These are phyloP conservation scores for Phialocephala subalpina DNA, from an alignment of 2,329 filamentous ascomycete genomes.

Conservation along the genomic window DNA sequence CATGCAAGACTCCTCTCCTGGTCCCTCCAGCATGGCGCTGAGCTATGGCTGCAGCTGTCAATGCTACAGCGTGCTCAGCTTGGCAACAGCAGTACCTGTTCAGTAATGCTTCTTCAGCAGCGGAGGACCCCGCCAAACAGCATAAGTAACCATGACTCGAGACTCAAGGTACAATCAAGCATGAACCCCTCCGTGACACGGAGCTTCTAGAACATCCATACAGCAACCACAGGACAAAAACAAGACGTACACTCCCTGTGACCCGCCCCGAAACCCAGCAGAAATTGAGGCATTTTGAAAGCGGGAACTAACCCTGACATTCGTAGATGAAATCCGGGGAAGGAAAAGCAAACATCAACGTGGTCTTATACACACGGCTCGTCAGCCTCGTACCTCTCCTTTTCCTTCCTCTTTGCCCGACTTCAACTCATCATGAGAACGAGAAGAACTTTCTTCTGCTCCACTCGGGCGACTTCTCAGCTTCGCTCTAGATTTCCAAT, in stretches of 20 bases:
- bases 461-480: background rate
- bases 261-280: background rate
- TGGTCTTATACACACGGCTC: conserved; percentile 14
- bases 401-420: background rate
- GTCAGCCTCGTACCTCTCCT: conserved; percentile 11
- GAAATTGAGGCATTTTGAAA: conserved; percentile 5
- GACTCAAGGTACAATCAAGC: background rate
- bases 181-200: background rate
- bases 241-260: background rate
- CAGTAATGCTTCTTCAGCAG: background rate
- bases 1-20: background rate
- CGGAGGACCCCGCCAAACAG: background rate
- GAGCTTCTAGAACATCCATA: background rate
- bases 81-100: background rate
- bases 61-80: background rate
- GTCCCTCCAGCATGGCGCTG: background rate
- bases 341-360: conserved; percentile 11
- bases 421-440: background rate
- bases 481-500: background rate
- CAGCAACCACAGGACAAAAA: background rate
- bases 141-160: background rate
- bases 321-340: background rate
- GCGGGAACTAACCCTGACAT: conserved; percentile 2
- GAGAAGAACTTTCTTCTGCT: conserved; percentile 6
- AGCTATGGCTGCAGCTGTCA: background rate